Evolutionary conservation across 306 rosid species (phyloP), one percentile per base, ranked within the genome.

Genomic region (Dalbergia oliveri): DNA sequence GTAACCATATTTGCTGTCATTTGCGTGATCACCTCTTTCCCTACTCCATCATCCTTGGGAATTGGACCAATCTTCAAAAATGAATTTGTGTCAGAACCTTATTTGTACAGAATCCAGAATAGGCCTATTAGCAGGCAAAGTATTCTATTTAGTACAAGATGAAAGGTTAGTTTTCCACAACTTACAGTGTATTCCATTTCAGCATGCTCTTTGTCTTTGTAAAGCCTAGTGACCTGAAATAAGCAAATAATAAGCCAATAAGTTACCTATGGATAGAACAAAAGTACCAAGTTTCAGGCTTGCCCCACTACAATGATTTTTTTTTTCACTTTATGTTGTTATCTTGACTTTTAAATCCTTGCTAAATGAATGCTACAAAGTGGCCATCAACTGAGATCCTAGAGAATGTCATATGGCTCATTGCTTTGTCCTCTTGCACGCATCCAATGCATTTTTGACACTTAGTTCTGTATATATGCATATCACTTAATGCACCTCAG

Each of bases 101-200:
- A 35, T 72, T 70, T 56, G 19, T 73, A 31, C 62, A 43, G 35
- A 66, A 18, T 34, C 11, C 31, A 77, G 34, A 47, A 26, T 39
- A 16, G 35, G 56, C 45, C 13, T 26, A 62, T 45, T 34, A 82
- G 54, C 62, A 10, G 18, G 11, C 6, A 53, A 13, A 34, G 3
- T 5, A 58, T 68, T 26, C 31, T 26, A 26, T 0, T 26, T 2
- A 26, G 31, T 26, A 26, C 31, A 26, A 26, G 31, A 26, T 1
- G 31, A 26, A 26, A 50, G 41, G 70, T 13, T 59, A 72, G 6
- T 54, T 62, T 16, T 76, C 44, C 18, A 57, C 45, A 39, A 90
- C 97, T 89, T 81, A 94, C 97, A 19, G 97, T 94, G 87, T 70
- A 94, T 88, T 94, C 98, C 37, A 94, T 72, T 85, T 94, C 98